Base-by-base conservation (phyloP, 148 eudicot species). In the Silene conica region DNA sequence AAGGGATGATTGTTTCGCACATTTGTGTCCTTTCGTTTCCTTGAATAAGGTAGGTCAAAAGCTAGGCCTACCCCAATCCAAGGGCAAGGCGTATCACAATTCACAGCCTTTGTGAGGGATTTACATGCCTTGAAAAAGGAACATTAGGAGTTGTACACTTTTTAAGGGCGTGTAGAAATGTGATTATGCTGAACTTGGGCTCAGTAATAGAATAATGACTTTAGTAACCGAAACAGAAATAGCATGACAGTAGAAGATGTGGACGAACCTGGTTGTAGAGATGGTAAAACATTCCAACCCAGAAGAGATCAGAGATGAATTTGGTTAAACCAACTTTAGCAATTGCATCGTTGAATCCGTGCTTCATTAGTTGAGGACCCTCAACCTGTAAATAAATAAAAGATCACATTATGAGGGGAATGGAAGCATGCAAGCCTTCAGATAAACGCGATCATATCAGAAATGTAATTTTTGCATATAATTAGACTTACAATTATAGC, bases 271-370 rank as follows among this genome's bases (percentile, higher is more conserved):
- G 99, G 82, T 95, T 95, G 84, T 95, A 95, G 80, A 95, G 96
- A 66, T 95, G 99, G 84, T 95, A 95, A 82, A 95, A 95, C 97
- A 95, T 86, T 82, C 99, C 99, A 38, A 92, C 99, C 96, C 96
- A 95, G 79, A 92, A 90, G 63, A 95, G 94, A 80, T 95, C 99
- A 12, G 92, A 57, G 34, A 90, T 18, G 79, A 95, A 92, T 79
- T 95, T 95, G 78, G 92, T 85, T 55, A 90, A 18, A 23, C 99
- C 99, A 70, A 95, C 99, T 89, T 95, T 83, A 41, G 99, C 91
- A 83, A 95, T 95, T 77, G 97, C 99, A 76, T 92, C 96, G 56
- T 14, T 79, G 73, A 95, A 92, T 22, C 99, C 99, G 77, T 80
- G 76, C 72, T 92, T 84, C 45, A 95, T 6, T 23, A 95, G 94